A percentile compares a stretch with the other conserved stretches of the same genome.
Conservation (phyloP, 1,139 yeast species). For the Magnusiomyces suaveolens region DNA sequence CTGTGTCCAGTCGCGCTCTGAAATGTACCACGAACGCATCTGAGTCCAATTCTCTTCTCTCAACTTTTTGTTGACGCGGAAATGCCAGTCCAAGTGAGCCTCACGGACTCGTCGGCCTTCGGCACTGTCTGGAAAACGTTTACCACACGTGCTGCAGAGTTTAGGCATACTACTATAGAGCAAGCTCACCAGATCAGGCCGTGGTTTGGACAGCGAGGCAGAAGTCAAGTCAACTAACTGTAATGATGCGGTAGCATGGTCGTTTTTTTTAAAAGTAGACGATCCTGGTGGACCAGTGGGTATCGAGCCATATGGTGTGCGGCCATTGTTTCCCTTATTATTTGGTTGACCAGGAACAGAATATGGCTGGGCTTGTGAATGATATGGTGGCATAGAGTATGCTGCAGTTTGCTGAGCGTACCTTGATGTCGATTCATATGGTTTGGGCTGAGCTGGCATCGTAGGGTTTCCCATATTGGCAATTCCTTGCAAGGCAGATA, state of each 20-base stretch:
- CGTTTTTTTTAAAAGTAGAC: background rate
- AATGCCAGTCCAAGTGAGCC: constrained; percentile 91
- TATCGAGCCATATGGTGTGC: background rate
- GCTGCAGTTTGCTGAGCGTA: constrained; percentile 11
- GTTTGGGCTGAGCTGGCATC: constrained; percentile 6
- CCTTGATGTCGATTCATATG: constrained; percentile 10
- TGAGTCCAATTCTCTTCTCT: constrained; percentile 46
- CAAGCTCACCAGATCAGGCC: constrained; percentile 28
- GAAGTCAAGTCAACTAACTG: constrained; percentile 18
- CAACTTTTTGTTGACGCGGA: constrained; percentile 74
- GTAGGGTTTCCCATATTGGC: background rate
- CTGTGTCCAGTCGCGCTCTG: constrained; percentile 62
- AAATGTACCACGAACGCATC: constrained; percentile 75
- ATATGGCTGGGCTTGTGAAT: constrained; percentile 15
- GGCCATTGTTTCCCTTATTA: background rate
- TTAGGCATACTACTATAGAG: constrained; percentile 58
- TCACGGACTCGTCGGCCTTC: constrained; percentile 49
- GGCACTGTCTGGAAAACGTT: constrained; percentile 58
- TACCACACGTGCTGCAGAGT: constrained; percentile 86
- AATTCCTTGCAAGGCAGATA: constrained; percentile 4
- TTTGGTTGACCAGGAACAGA: constrained; percentile 17
- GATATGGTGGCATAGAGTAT: constrained; percentile 1
- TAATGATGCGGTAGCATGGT: constrained; percentile 10
- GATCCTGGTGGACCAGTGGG: background rate
- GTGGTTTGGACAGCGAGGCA: constrained; percentile 26